Percentiles rank a stretch among this genome's conserved stretches.
phyloP scores from a whole-genome alignment of 495 filamentous ascomycete genomes.

The Aspergillus ellipticus region DNA sequence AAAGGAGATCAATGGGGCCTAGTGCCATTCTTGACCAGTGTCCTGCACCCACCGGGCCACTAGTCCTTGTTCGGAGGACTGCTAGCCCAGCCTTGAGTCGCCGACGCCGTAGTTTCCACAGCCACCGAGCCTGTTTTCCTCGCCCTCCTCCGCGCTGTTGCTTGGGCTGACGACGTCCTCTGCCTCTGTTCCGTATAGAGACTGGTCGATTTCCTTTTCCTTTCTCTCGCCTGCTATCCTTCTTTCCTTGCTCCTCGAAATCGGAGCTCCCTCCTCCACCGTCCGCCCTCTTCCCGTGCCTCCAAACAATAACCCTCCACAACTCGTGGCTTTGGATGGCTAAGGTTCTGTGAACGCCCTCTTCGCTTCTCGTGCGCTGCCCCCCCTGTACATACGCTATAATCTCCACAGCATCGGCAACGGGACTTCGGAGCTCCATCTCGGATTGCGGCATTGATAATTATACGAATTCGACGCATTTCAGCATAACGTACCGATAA shows the following conservation, averaged over 20 bases:
- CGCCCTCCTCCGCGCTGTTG: not conserved
- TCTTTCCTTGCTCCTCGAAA: not conserved
- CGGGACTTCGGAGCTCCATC: not conserved
- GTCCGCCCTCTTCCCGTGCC: not conserved
- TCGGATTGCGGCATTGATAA: not conserved
- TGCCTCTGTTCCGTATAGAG: not conserved
- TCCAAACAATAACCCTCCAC: no score
- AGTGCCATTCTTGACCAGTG: conserved; percentile 16
- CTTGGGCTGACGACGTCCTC: not conserved
- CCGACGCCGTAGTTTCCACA: not conserved
- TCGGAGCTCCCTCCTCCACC: not conserved
- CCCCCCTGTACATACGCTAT: not conserved
- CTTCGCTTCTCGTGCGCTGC: not conserved
- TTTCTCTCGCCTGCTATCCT: not conserved
- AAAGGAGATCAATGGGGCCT: no score
- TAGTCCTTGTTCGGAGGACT: no score
- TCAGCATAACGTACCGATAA: no score
- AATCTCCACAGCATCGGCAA: not conserved
- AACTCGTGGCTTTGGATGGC: not conserved
- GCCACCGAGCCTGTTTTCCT: not conserved
- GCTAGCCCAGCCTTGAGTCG: conserved; percentile 39
- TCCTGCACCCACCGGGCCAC: no score
- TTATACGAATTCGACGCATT: not conserved
- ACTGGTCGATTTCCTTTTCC: not conserved
- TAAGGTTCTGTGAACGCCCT: not conserved